Evolutionary conservation across 202 grass and related monocot species (phyloP).

Genomic region (Cymbopogon flexuosus): DNA sequence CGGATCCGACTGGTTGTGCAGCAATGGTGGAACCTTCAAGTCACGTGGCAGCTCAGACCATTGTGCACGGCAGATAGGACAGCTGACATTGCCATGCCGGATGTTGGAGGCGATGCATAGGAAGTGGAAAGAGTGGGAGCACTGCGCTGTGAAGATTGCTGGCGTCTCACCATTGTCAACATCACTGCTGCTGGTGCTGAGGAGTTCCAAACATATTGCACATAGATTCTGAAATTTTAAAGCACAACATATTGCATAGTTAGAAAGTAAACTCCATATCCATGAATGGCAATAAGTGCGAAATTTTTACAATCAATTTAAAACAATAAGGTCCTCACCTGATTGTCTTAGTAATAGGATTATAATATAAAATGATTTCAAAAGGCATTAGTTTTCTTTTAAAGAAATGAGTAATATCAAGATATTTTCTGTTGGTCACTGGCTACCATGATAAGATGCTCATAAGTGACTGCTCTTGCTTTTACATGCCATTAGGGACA

Average conservation of each 20-base stretch:
- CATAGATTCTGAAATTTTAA: slow-evolving; percentile 61
- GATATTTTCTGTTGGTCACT: neutral
- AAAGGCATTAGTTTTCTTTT: neutral
- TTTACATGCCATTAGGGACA: slow-evolving; percentile 23
- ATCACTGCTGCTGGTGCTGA: slow-evolving; percentile 33
- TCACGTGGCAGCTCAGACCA: slow-evolving; percentile 86
- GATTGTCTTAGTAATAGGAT: neutral
- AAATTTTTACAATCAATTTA: neutral
- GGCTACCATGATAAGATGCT: neutral
- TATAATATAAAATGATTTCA: neutral
- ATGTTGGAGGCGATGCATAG: slow-evolving; percentile 89
- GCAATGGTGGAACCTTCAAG: slow-evolving; percentile 62
- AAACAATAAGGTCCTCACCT: neutral
- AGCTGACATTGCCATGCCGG: slow-evolving; percentile 76
- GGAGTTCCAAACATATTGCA: slow-evolving; percentile 82
- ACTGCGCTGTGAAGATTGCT: slow-evolving; percentile 73
- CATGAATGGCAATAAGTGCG: neutral
- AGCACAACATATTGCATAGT: neutral
- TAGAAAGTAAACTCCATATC: neutral
- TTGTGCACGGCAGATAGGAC: slow-evolving; percentile 87
- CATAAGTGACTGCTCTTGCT: neutral
- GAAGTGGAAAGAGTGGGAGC: slow-evolving; percentile 87
- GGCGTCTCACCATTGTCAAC: slow-evolving; percentile 23
- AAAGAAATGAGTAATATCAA: neutral
- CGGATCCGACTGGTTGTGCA: slow-evolving; percentile 66